A percentile compares a stretch with the other conserved stretches of the same genome.
Conservation (phyloP, 306 rosid species). For the Trifolium repens region DNA sequence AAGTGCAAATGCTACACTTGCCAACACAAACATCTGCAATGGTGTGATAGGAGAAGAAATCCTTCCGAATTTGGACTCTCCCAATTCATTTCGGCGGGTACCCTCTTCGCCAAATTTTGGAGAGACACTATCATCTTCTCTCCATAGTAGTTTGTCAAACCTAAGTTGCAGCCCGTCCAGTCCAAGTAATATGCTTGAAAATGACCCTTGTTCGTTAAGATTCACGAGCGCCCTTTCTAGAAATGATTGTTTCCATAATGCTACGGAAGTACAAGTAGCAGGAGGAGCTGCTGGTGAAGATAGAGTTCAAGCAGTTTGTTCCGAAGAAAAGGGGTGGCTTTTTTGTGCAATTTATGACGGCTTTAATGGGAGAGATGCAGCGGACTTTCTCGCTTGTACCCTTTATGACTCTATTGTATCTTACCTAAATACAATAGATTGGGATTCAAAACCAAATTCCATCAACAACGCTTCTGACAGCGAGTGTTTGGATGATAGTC, state of each 20-base stretch:
- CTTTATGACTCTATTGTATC: constrained; percentile 74
- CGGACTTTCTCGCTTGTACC: constrained; percentile 93
- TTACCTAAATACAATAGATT: constrained; percentile 61
- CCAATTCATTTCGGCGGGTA: constrained; percentile 80
- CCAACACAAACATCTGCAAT: constrained; percentile 97
- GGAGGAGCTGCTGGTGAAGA: constrained; percentile 99
- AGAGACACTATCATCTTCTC: constrained; percentile 81
- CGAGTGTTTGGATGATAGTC: constrained; percentile 41
- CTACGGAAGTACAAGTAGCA: constrained; percentile 90
- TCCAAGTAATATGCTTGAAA: constrained; percentile 57
- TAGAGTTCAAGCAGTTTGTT: constrained; percentile 98
- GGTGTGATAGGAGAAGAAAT: constrained; percentile 94
- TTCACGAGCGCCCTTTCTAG: constrained; percentile 71
- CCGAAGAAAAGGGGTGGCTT: constrained; percentile 98
- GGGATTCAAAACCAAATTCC: constrained; percentile 63
- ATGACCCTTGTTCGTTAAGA: constrained; percentile 63
- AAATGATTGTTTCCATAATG: constrained; percentile 75
- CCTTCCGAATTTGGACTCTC: constrained; percentile 97
- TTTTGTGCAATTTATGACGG: constrained; percentile 97
- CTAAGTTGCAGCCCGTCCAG: constrained; percentile 93
- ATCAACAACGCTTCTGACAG: constrained; percentile 41
- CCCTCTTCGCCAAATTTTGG: constrained; percentile 80
- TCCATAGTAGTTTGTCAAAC: constrained; percentile 80
- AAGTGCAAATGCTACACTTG: constrained; percentile 95
- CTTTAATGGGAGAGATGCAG: constrained; percentile 97